Evolutionary conservation across 2,329 filamentous ascomycete genomes (phyloP), one percentile per base, ranked within the genome.

Genomic region (Ophiostoma angusticollis): DNA sequence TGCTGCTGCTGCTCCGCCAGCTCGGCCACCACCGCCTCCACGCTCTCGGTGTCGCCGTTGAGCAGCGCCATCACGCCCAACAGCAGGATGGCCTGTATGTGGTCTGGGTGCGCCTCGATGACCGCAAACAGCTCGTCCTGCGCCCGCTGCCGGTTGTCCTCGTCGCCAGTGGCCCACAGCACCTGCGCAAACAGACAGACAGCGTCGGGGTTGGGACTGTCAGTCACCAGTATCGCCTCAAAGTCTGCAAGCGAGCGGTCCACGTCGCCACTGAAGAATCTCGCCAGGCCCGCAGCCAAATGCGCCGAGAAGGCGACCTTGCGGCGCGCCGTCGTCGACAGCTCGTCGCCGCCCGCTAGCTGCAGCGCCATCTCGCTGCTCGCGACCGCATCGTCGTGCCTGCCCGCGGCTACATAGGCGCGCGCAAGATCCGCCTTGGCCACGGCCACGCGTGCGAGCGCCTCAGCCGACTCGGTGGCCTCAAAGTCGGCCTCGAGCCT

Each of bases 101-200:
- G 86, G 1, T 78, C 72, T 0, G 84, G 74, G 35, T 81, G 63
- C 36, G 66, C 70, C 50, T 87, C 84, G 11, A 94, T 78, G 25
- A 82, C 78, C 12, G 78, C 78, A 51, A 94, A 89, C 1, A 98
- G 68, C 46, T 84, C 74, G 37, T 82, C 77, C 4, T 85, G 73
- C 13, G 89, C 87, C 45, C 82, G 76, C 35, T 79, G 74, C 33
- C 80, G 75, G 40, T 87, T 82, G 1, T 78, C 69, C 6, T 80
- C 74, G 0, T 78, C 76, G 8, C 84, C 86, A 47, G 84, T 85
- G 0, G 87, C 87, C 89, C 91, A 98, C 0, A 96, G 69, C 0
- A 96, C 83, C 58, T 96, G 85, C 0, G 87, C 83, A 11, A 96
- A 67, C 11, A 95, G 67, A 52, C 87, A 95, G 0, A 86, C 78